Percentiles rank a stretch among this genome's conserved stretches.
Evolutionary conservation across 345 rosid genomes (phyloP).

Genomic region (Lagerstroemia speciosa): DNA sequence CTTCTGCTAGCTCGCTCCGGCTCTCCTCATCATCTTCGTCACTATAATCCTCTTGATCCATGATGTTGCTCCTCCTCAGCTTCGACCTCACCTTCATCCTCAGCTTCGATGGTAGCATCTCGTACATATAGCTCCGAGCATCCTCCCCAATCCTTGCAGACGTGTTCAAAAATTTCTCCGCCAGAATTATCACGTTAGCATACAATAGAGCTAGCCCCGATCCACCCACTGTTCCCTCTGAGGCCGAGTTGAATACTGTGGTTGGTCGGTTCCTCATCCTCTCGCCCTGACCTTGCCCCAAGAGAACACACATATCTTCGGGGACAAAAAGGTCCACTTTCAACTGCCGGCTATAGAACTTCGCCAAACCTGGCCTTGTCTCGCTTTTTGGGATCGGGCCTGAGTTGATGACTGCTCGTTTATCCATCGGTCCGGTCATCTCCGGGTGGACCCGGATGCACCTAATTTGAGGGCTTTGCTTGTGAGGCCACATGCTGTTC

Average conservation of each 20-base stretch:
- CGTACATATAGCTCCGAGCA: conserved; percentile 28
- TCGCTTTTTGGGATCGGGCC: conserved; percentile 17
- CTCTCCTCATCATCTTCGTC: conserved; percentile 7
- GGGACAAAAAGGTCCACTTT: background rate
- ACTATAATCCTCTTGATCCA: background rate
- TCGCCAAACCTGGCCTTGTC: background rate
- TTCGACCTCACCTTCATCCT: conserved; percentile 23
- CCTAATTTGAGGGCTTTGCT: background rate
- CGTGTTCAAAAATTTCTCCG: conserved; percentile 23
- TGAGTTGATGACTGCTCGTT: conserved; percentile 11
- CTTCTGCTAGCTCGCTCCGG: conserved; percentile 17
- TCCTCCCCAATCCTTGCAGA: conserved; percentile 21
- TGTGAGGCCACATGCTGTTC: background rate
- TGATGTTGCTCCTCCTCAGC: conserved; percentile 15
- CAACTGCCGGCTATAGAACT: conserved; percentile 15
- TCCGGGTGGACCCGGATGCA: conserved; percentile 22
- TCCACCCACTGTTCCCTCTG: conserved; percentile 30
- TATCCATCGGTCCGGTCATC: conserved; percentile 2
- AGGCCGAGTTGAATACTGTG: conserved; percentile 12
- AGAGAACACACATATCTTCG: background rate
- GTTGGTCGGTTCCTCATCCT: background rate
- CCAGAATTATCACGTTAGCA: conserved; percentile 32
- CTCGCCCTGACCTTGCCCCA: background rate
- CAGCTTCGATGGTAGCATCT: conserved; percentile 27
- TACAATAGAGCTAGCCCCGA: conserved; percentile 39